Evolutionary conservation across 73 alveolate species (phyloP).

Genomic region (Strombidium stylifer): DNA sequence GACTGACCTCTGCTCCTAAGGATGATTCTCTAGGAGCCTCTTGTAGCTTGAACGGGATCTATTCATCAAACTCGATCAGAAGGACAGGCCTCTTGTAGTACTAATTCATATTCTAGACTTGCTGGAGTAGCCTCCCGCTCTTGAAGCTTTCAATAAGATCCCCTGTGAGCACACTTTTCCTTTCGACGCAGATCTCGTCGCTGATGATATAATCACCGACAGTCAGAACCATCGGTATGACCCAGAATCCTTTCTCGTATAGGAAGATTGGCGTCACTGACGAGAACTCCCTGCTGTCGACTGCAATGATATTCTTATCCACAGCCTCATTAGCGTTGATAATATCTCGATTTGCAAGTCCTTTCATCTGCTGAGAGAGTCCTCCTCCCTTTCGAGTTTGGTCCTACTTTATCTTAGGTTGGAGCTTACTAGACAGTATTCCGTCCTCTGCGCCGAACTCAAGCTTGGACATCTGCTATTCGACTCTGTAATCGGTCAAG

Average conservation of each 20-base stretch:
- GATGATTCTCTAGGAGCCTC: slow-evolving; percentile 10
- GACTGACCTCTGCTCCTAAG: slow-evolving; percentile 28
- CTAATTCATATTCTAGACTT: slow-evolving; percentile 75
- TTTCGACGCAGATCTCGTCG: slow-evolving; percentile 81
- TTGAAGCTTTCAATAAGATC: slow-evolving; percentile 83
- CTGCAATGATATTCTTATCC: slow-evolving; percentile 32
- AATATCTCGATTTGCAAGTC: slow-evolving; percentile 10
- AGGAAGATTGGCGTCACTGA: slow-evolving; percentile 76
- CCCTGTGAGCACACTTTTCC: slow-evolving; percentile 89
- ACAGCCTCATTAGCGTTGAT: too few relatives aligned
- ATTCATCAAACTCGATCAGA: slow-evolving; percentile 88
- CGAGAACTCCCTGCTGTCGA: slow-evolving; percentile 87
- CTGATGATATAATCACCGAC: slow-evolving; percentile 91
- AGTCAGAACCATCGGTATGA: slow-evolving; percentile 73
- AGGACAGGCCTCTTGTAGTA: slow-evolving; percentile 75
- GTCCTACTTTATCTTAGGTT: background rate
- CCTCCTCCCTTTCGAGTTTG: slow-evolving; percentile 4
- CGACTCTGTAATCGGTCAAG: slow-evolving; percentile 1
- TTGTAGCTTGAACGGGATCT: slow-evolving; percentile 40
- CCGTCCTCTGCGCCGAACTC: too few relatives aligned
- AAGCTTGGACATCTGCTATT: background rate
- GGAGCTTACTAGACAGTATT: too few relatives aligned
- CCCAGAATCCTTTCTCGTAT: slow-evolving; percentile 75
- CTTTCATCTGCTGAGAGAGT: background rate
- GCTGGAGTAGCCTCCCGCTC: slow-evolving; percentile 72